Base-by-base conservation (phyloP, 1,139 yeast species). In the Insectozyma bohioensis region DNA sequence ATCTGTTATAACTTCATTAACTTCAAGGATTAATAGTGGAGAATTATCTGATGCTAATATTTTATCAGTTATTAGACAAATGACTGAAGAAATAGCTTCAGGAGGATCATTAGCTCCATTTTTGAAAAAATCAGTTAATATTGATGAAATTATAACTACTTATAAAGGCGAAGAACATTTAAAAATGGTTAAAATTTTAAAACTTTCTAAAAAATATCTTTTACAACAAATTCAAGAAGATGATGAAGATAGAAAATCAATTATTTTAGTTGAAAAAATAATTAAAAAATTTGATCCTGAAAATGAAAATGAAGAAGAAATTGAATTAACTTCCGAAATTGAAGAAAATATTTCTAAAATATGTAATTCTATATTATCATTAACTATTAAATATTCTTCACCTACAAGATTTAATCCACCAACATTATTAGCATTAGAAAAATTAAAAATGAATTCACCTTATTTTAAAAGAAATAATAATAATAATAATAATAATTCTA, bases 391-490 rank as follows among this genome's bases (percentile, higher is more conserved):
- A 27, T 54, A 51, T 39, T 46, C 56, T 1, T 43, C 49, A 5
- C 34, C 37, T 23, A 47, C 51, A 26, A 47, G 41, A 35, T 46
- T 48, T 17, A 45, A 42, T 30, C 37, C 43, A 13, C 34, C 43
- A 4, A 39, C 49, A 4, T 29, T 50, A 9, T 31, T 49, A 6
- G 38, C 46, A 5, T 50, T 52, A 1, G 58, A 55, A 7, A 60
- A 56, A 39, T 58, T 59, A 0, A 57, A 52, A 20, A 40, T 49
- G 5, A 65, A 63, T 29, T 48, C 61, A 3, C 55, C 59, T 8
- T 73, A 67, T 35, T 51, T 59, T 34, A 75, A 74, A 40, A 94
- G 85, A n/a, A 44, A 71, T 79, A 42, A 66, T 78, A 7, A 62
- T 86, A 26, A 54, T 76, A 10, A 14, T n/a, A 9, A 3, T 12